Percentiles rank a stretch among this genome's conserved stretches.
These are phyloP conservation scores for Phytophthora megakarya DNA, from an alignment of 352 stramenopile genomes.

Conservation along the genomic window DNA sequence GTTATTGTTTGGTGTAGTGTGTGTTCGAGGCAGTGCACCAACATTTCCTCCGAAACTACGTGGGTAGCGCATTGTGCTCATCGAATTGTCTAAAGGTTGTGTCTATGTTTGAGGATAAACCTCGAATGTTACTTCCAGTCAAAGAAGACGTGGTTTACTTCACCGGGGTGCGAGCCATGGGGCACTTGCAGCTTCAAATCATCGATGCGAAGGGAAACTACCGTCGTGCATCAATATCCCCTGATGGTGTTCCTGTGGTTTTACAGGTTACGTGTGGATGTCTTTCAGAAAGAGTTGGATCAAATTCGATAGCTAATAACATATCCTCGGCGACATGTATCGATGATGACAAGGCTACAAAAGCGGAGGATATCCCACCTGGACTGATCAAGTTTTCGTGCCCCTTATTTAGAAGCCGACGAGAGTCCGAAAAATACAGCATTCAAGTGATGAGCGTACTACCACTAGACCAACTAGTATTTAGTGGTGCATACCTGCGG, in stretches of 20 bases:
- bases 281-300: constrained; percentile 8
- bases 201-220: constrained; percentile 7
- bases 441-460: constrained; percentile 35
- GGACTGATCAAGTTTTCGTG: constrained; percentile 29
- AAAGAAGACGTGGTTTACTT: constrained; percentile 38
- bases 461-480: constrained; percentile 32
- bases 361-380: not conserved
- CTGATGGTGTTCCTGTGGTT: constrained; percentile 36
- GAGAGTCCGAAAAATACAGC: constrained; percentile 9
- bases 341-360: constrained; percentile 7
- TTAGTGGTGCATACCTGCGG: constrained; percentile 40
- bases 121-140: constrained; percentile 4
- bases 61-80: constrained; percentile 41
- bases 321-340: not conserved
- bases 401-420: constrained; percentile 23
- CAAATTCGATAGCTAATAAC: not conserved
- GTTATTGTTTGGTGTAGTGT: constrained; percentile 28
- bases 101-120: constrained; percentile 47
- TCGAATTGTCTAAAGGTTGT: constrained; percentile 45
- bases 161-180: constrained; percentile 30
- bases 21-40: constrained; percentile 60
- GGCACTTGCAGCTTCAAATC: constrained; percentile 40
- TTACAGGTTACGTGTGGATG: constrained; percentile 43
- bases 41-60: constrained; percentile 57
- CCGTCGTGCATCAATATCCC: constrained; percentile 9